These are phyloP conservation scores for Podaxis sp. DNA, from an alignment of 768 basidiomycete genomes.

Conservation along the genomic window DNA sequence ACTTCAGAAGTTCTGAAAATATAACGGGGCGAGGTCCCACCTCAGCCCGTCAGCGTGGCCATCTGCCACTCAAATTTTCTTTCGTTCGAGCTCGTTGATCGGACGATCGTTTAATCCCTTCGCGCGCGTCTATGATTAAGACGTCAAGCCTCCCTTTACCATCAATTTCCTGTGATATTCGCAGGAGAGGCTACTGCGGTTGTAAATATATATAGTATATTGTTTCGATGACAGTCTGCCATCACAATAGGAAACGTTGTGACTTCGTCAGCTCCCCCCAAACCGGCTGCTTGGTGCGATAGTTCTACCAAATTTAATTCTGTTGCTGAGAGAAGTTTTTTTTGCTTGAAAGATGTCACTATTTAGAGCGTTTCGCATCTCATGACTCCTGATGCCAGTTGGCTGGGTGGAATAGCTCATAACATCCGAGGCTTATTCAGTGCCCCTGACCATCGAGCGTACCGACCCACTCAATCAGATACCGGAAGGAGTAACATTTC, in stretches of 20 bases:
- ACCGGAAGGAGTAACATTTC: too few species aligned
- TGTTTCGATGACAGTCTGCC: background rate
- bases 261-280: background rate
- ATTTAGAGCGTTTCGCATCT: background rate
- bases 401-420: background rate
- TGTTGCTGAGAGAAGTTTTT: background rate
- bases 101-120: background rate
- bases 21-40: background rate
- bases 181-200: background rate
- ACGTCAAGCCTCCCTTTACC: background rate
- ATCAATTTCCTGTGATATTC: background rate
- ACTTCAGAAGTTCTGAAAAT: background rate
- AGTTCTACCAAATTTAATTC: background rate
- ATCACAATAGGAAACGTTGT: background rate
- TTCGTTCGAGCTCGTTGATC: background rate
- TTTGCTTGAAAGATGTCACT: background rate
- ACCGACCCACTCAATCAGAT: too few species aligned
- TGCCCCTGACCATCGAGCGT: too few species aligned
- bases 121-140: background rate
- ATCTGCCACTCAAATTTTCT: background rate
- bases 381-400: background rate
- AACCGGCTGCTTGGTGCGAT: background rate
- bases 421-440: background rate
- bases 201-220: background rate
- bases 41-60: background rate